Base-by-base conservation (phyloP, 345 rosid genomes). In the Salix exigua region DNA sequence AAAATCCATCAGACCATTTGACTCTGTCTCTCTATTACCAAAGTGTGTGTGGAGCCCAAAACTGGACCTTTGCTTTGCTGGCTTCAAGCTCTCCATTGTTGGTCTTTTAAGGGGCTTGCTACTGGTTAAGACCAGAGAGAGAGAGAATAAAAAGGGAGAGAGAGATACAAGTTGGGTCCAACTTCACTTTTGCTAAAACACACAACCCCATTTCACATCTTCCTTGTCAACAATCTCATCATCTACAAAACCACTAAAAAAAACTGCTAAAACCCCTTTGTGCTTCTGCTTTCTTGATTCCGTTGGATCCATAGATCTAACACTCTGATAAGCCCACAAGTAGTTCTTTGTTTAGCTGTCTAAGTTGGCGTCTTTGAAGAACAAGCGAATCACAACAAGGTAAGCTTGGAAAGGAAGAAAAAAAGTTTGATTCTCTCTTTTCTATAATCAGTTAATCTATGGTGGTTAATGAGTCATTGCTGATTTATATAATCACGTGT, bases 11-110 rank as follows among this genome's bases (percentile, higher is more conserved):
- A 53, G n/a, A 7, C 71, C 78, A 74, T 78, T 33, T 66, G 83
- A 80, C 90, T 63, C 78, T 76, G 6, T 5, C 66, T 73, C 79
- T 71, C 68, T 17, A 63, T 48, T n/a, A 40, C 74, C 72, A 44
- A 11, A 37, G 83, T 63, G 66, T 25, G 18, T 46, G 96, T 92
- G 94, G 96, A 87, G 90, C 96, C 98, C 94, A 84, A 71, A 75
- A 69, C 84, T 80, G 91, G 93, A 82, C 92, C 93, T 85, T 42
- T 77, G 92, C 95, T 83, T 87, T 83, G 95, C 94, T 88, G 97
- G 91, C 94, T 79, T 78, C 87, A 75, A 88, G 86, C 91, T 87
- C 87, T 79, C 87, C 85, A 80, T 87, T 78, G 89, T 85, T 88
- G 89, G 86, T 86, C 79, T 86, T 87, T 85, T 87, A 88, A 90